Evolutionary conservation across 495 filamentous ascomycete genomes (phyloP), one percentile per base, ranked within the genome.

Genomic region (Penicillium fimorum): DNA sequence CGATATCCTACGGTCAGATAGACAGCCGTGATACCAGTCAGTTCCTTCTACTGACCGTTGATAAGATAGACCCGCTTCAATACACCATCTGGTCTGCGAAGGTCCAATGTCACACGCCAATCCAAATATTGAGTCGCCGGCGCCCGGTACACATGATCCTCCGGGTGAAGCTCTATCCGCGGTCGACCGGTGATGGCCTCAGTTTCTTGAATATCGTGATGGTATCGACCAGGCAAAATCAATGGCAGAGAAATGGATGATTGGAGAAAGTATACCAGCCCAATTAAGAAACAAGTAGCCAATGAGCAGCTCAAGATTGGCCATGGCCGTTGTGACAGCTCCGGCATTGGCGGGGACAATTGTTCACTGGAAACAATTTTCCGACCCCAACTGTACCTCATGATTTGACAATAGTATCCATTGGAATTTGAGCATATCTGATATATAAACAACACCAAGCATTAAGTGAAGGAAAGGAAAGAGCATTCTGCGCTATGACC

Each of bases 21-120:
- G 30, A 8, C 12, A 35, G 22, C 13, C 4, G 9, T 41, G 4
- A 43, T 12, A n/a, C 20, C 13, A 37, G 9, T 17, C 13, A n/a
- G 18, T 48, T 42, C 9, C 3, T 9, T 7, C 10, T 10, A 53
- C 60, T 33, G 35, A 76, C 72, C 62, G 53, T 76, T 75, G 13
- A 76, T 69, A 13, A 75, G 53, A 59, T 67, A 73, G 2, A 77
- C 66, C 10, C 57, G 47, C 50, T 76, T 78, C 20, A 68, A 38
- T 5, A 79, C 76, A 4, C 76, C 76, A 50, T 79, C 76, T 20
- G 74, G 76, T n/a, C 71, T 66, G 22, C 67, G 53, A 15, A 58
- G 2, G 7, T 48, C 69, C 20, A 65, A 57, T 15, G 64, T 73
- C 15, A 78, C 60, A 4, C 47, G 60, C 74, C 75, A 78, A 24